Base-by-base conservation (phyloP, 352 stramenopile genomes). In the Globisporangium irregulare region DNA sequence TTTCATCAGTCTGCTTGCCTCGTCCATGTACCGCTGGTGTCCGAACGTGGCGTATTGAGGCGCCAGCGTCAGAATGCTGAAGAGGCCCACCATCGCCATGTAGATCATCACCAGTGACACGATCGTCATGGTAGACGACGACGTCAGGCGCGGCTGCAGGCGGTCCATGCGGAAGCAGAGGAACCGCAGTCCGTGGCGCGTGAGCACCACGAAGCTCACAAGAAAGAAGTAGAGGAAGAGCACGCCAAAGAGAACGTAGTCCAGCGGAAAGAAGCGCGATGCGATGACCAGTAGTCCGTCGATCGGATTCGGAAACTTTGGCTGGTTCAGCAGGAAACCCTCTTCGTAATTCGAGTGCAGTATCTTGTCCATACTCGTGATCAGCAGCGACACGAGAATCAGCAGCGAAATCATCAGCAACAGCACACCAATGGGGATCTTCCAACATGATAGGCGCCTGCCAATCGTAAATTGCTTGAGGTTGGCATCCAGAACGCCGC, bases 1-100 rank as follows among this genome's bases (percentile, higher is more conserved):
- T 43, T 77, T 53, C 25, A 89, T 76, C 27, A 71, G 65, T 6
- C 78, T 78, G 0, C 74, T 86, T 9, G 29, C 20, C 1, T 67
- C 68, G 51, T 91, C 75, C 7, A 64, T 74, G 65, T 85, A 96
- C 68, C 73, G 78, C 68, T 96, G 88, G 62, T 94, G 84, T 8
- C 88, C 88, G 57, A 96, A 96, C 1, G 87, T 94, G 20, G 87
- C 77, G 69, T 96, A 96, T 66, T 96, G 88, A 29, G 88, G 88
- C 12, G 88, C 86, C 46, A 96, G 68, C 20, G 88, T 93, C 36
- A 93, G 86, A 58, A 91, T 69, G 43, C 81, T 87, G 62, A 96
- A 95, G 32, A 96, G 82, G 15, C 82, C 83, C 24, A 94, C 79
- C 66, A 95, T 89, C 36, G 86, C 78, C 65, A 95, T 77, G 73